These are phyloP conservation scores for Brassica juncea DNA, from an alignment of 345 rosid genomes.

Conservation along the genomic window DNA sequence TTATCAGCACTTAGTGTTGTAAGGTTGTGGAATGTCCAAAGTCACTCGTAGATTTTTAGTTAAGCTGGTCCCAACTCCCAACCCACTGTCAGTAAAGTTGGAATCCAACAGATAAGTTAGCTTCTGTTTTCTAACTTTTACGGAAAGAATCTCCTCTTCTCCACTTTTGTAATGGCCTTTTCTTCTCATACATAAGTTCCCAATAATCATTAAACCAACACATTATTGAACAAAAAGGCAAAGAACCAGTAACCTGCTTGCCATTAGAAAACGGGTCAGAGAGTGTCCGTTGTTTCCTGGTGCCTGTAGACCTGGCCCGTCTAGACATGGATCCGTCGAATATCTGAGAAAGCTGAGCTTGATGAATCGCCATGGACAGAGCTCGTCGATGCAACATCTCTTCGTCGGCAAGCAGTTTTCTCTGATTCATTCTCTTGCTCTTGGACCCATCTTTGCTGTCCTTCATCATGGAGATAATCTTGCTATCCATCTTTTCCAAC, in stretches of 20 bases:
- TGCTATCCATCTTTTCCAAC: conserved; percentile 68
- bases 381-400: conserved; percentile 91
- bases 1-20: neutral
- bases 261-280: conserved; percentile 73
- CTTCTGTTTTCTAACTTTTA: neutral
- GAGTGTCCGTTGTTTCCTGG: conserved; percentile 56
- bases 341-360: conserved; percentile 85
- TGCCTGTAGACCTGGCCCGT: conserved; percentile 78
- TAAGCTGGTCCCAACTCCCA: conserved; percentile 28
- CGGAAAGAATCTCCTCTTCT: conserved; percentile 9
- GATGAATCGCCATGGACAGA: conserved; percentile 90
- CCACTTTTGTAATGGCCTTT: conserved; percentile 19
- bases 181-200: conserved; percentile 17
- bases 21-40: no score
- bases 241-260: conserved; percentile 57
- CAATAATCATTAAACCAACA: conserved; percentile 25
- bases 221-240: conserved; percentile 4
- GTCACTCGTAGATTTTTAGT: conserved; percentile 6
- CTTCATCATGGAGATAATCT: conserved; percentile 69
- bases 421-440: conserved; percentile 77
- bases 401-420: conserved; percentile 81
- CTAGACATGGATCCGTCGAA: conserved; percentile 98
- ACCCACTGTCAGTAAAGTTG: conserved; percentile 28
- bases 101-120: conserved; percentile 16
- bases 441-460: conserved; percentile 63